Evolutionary conservation across 345 rosid species (phyloP), one percentile per base, ranked within the genome.

Genomic region (Populus davidiana): DNA sequence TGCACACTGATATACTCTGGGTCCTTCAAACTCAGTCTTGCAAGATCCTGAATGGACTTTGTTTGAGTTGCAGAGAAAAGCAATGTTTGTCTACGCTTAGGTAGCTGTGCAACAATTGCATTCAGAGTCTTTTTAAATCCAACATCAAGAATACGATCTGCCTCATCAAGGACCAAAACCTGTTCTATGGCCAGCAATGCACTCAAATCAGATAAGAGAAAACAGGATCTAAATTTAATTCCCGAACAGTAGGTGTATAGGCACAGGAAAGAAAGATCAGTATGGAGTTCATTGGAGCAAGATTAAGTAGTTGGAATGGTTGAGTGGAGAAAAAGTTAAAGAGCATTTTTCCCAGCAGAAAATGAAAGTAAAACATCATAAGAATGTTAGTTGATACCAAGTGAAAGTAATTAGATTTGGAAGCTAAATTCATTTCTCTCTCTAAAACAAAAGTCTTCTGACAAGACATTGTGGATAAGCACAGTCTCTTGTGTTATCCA

Each of bases 41-140:
- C 98, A 79, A 96, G 96, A 86, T 93, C 99, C 86, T 93, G 90
- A 74, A 96, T 92, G 17, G 96, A 92, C 86, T 90, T 96, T 59
- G 98, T 92, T 78, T 96, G 99, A 36, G 98, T 96, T 4, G 98
- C 99, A 23, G 99, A 93, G 85, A 93, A 95, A 69, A 95, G 99
- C 75, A 95, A 75, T 44, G 99, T 93, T 82, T 95, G 98, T 73
- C 99, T 85, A 70, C 67, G 84, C 85, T 83, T 90, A 52, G 99
- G 96, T 52, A 95, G 86, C 88, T 93, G 98, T 1, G 99, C 90
- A 67, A 95, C 77, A 38, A 96, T 96, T 61, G 97, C 96, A 89
- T 96, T 91, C 75, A 96, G 75, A 61, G 88, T 77, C 83, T 92
- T 92, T 87, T 91, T 92, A 78, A 96, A 96, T 16, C 94, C 94